Evolutionary conservation across 306 rosid genomes (phyloP), one percentile per base, ranked within the genome.

Genomic region (Oemleria cerasiformis): DNA sequence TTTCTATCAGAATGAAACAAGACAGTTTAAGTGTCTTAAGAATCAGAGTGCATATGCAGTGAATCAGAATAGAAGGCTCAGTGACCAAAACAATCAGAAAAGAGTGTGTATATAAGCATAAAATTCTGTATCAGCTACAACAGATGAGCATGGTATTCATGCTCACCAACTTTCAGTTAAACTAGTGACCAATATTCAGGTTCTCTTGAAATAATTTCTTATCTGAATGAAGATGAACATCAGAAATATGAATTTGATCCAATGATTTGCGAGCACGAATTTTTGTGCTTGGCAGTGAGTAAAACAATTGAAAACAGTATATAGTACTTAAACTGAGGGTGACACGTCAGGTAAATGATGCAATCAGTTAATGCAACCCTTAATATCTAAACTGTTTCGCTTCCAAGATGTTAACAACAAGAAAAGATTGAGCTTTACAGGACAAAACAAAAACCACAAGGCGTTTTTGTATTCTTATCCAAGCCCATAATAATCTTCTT

Each of bases 401-500:
- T 42, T 57, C 13, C 50, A 44, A 58, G 19, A 9, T 63, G 48
- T 54, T 11, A 75, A 44, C 2, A 70, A 41, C 55, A 56, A 42
- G 30, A 75, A 55, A 62, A 39, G 66, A 72, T 63, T 2, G 45
- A 25, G 60, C 21, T 94, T 86, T 83, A 93, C 98, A 87, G 68
- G 66, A 88, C 92, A 74, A 90, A 93, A 82, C 97, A 90, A 73
- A 93, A 93, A 38, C 98, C 97, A 17, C 97, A 93, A 15, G 98
- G 98, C 0, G 97, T 93, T 83, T 94, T 89, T 0, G 98, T 49
- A 80, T 94, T 94, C 88, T 94, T 94, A 72, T 94, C 98, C 95
- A 94, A 86, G 19, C 98, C 98, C 98, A 94, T 91, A 54, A 91
- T 91, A 20, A 94, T 91, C 84, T 91, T 94, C 84, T 94, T 94